Evolutionary conservation across 2,329 filamentous ascomycete species (phyloP).

Genomic region (Diaporthe longicolla): DNA sequence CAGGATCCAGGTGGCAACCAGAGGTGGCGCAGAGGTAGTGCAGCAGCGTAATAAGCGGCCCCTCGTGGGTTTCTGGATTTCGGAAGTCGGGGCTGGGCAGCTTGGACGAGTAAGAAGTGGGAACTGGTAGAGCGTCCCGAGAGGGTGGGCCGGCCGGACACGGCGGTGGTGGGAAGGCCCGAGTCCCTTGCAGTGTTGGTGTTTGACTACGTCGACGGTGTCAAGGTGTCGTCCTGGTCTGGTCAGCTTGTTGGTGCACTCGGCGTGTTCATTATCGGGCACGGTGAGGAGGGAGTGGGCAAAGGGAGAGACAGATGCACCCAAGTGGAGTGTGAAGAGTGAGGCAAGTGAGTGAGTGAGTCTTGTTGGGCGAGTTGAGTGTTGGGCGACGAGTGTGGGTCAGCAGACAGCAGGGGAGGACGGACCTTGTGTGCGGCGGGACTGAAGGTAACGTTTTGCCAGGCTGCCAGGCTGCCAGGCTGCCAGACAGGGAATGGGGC

Average conservation of each 20-base stretch:
- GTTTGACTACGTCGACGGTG: background rate
- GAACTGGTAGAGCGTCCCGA: conserved; percentile 23
- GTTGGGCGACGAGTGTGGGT: conserved; percentile 24
- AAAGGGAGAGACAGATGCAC: background rate
- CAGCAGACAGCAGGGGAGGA: background rate
- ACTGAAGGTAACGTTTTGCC: conserved; percentile 32
- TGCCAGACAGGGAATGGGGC: conserved; percentile 3
- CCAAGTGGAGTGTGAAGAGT: background rate
- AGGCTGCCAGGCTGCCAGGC: conserved; percentile 6
- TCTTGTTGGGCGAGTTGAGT: conserved; percentile 14
- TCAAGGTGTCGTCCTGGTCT: background rate
- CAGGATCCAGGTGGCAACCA: conserved; percentile 22
- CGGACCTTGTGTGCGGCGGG: conserved; percentile 23
- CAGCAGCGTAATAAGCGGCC: conserved; percentile 14
- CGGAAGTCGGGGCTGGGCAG: conserved; percentile 29
- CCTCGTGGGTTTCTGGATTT: conserved; percentile 17
- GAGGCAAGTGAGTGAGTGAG: background rate
- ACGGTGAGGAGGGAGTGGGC: background rate
- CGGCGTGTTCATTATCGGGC: background rate
- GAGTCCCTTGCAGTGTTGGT: conserved; percentile 6
- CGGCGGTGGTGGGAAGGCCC: conserved; percentile 21
- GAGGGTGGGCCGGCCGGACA: conserved; percentile 33
- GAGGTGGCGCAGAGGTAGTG: background rate
- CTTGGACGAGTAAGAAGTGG: conserved; percentile 31
- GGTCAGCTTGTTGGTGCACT: conserved; percentile 6